Evolutionary conservation across 2,329 filamentous ascomycete species (phyloP).

Genomic region (Scorias spongiosa): DNA sequence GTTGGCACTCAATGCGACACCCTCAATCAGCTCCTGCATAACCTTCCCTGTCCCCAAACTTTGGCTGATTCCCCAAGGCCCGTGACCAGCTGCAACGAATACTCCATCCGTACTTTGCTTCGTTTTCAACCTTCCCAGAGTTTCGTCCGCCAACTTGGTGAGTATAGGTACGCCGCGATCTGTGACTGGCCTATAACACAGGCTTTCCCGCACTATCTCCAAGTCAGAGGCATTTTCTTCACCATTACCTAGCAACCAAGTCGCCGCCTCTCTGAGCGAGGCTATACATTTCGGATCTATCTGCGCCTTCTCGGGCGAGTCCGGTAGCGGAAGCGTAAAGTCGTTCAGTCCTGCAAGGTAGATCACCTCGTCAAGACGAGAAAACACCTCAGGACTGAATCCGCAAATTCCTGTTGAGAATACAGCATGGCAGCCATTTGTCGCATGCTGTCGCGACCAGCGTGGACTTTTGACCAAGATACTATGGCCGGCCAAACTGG

Average conservation of each 20-base stretch:
- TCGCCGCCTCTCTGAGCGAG: constrained; percentile 35
- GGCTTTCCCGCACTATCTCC: constrained; percentile 45
- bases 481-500: constrained; percentile 55
- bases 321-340: constrained; percentile 43
- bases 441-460: constrained; percentile 32
- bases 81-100: constrained; percentile 57
- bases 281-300: constrained; percentile 34
- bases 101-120: constrained; percentile 42
- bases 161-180: constrained; percentile 49
- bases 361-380: constrained; percentile 49
- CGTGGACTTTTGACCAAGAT: constrained; percentile 49
- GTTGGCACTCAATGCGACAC: constrained; percentile 17
- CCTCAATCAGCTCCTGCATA: constrained; percentile 54
- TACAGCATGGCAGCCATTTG: constrained; percentile 44
- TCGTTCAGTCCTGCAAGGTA: constrained; percentile 62
- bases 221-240: constrained; percentile 28
- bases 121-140: constrained; percentile 37
- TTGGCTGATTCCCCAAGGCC: constrained; percentile 51
- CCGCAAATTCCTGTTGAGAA: constrained; percentile 45
- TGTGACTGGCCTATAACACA: constrained; percentile 63
- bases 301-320: constrained; percentile 34
- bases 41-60: constrained; percentile 53
- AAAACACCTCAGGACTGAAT: constrained; percentile 59
- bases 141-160: constrained; percentile 36
- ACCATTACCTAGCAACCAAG: constrained; percentile 33